Conservation (phyloP, 495 filamentous ascomycete species). For the Penicillium canariense region DNA sequence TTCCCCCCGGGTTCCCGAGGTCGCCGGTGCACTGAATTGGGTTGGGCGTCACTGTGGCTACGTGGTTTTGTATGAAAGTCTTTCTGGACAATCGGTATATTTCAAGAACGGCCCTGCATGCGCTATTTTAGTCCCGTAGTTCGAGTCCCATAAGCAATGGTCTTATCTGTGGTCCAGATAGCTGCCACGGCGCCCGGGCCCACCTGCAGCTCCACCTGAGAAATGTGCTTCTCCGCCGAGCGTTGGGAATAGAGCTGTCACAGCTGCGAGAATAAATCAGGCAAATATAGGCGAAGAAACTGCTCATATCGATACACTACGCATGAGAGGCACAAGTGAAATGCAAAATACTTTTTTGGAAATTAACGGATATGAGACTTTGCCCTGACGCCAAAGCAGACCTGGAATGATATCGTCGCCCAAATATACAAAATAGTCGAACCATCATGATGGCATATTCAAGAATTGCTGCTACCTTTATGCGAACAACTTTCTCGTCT, state of each 20-base stretch:
- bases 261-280: neutral
- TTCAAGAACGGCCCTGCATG: neutral
- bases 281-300: neutral
- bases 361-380: conserved; percentile 26
- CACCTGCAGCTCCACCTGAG: conserved; percentile 23
- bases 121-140: neutral
- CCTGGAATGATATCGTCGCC: conserved; percentile 38
- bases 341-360: conserved; percentile 26
- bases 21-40: conserved; percentile 27
- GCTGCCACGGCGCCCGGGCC: conserved; percentile 14
- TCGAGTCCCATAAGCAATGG: neutral
- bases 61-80: conserved; percentile 23
- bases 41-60: conserved; percentile 27
- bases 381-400: conserved; percentile 42
- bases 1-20: conserved; percentile 15
- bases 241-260: neutral
- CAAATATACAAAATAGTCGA: conserved; percentile 40
- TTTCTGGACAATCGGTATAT: conserved; percentile 24
- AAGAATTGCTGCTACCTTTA: conserved; percentile 35
- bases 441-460: neutral
- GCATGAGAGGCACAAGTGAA: conserved; percentile 5
- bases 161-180: conserved; percentile 9
- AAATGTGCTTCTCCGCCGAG: conserved; percentile 5
- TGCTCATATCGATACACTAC: neutral
- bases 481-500: conserved; percentile 78